Conservation (phyloP, 345 rosid genomes). For the Lagerstroemia speciosa region DNA sequence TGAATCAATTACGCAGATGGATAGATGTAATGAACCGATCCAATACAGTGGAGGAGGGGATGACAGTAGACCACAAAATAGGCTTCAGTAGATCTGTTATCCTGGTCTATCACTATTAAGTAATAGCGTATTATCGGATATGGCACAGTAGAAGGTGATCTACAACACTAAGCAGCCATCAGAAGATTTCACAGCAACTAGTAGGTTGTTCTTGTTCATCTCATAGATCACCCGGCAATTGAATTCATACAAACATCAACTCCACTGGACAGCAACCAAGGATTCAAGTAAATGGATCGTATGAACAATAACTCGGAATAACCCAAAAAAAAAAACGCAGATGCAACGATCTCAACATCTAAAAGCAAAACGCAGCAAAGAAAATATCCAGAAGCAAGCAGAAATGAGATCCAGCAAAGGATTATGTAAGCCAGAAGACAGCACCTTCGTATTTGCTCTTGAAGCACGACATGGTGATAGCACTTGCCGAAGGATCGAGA, state of each 20-base stretch:
- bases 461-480: slow-evolving; percentile 13
- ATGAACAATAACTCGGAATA: background rate
- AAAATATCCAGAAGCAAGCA: background rate
- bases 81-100: background rate
- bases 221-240: background rate
- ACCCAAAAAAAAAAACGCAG: background rate
- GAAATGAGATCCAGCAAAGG: background rate
- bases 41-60: background rate
- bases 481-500: background rate
- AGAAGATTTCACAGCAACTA: background rate
- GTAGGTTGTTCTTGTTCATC: no score
- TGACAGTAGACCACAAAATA: background rate
- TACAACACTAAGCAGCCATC: background rate
- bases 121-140: background rate
- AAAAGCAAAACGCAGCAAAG: background rate
- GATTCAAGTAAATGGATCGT: background rate
- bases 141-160: background rate
- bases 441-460: slow-evolving; percentile 6
- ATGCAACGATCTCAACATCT: background rate
- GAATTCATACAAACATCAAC: background rate
- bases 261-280: background rate
- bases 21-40: no score
- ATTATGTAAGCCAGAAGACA: background rate
- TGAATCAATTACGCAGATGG: background rate
- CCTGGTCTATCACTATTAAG: no score